Percentiles rank a stretch among this genome's conserved stretches.
These are phyloP conservation scores for Trichosanthes truncata DNA, from an alignment of 306 rosid species.

Conservation along the genomic window DNA sequence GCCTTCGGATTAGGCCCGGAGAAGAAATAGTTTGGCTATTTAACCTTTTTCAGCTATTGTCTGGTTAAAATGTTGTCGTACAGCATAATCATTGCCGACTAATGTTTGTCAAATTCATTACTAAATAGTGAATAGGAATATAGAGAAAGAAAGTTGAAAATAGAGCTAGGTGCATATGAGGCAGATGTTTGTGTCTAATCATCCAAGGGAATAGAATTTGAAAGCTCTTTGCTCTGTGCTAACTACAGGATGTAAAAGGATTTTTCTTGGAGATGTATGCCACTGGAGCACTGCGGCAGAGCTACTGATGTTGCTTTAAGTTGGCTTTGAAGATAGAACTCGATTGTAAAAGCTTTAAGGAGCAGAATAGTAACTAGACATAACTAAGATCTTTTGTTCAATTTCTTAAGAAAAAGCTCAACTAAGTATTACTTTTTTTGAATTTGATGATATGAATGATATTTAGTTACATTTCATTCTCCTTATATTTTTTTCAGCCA, in stretches of 20 bases:
- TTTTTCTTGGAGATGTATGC: not conserved
- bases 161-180: not conserved
- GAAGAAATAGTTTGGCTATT: not conserved
- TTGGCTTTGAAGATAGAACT: not conserved
- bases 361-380: not conserved
- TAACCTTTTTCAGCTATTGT: not conserved
- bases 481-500: conserved; percentile 34
- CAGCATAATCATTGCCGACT: not conserved
- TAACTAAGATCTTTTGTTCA: not conserved
- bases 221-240: not conserved
- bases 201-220: not conserved
- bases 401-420: not conserved
- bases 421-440: not conserved
- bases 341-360: not conserved
- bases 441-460: not conserved
- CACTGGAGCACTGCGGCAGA: not conserved
- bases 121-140: not conserved
- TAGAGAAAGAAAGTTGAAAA: not conserved
- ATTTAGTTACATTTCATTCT: conserved; percentile 6
- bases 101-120: not conserved
- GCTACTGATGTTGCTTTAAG: not conserved
- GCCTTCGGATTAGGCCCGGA: not conserved
- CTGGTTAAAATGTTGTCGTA: not conserved
- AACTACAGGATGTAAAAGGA: not conserved
- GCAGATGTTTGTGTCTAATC: not conserved